These are phyloP conservation scores for Colletotrichum sp. DNA, from an alignment of 2,329 filamentous ascomycete species.

Conservation along the genomic window DNA sequence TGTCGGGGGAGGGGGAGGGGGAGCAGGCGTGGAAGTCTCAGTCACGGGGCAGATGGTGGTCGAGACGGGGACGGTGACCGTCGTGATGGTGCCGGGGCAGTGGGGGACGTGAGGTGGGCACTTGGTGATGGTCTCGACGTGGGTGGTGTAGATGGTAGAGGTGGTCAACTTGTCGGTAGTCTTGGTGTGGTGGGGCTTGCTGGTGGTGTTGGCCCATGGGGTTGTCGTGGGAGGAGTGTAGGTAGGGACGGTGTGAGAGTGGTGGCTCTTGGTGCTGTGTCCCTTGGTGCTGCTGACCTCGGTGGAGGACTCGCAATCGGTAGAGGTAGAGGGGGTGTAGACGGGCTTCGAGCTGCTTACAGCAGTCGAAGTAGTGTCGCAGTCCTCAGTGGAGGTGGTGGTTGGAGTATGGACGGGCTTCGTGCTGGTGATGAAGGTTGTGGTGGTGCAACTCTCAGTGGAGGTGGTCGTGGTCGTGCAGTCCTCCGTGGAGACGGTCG, in stretches of 20 bases:
- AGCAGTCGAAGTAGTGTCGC: neutral
- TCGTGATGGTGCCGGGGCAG: slow-evolving; percentile 36
- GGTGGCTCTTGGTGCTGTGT: neutral
- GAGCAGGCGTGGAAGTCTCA: neutral
- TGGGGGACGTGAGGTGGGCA: slow-evolving; percentile 19
- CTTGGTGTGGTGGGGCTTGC: neutral
- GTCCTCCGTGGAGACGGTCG: neutral
- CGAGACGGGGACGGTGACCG: slow-evolving; percentile 41
- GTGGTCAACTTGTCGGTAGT: slow-evolving; percentile 17
- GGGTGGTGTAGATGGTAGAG: slow-evolving; percentile 23
- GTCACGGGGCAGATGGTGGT: slow-evolving; percentile 40
- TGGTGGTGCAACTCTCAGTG: neutral
- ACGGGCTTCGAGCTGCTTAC: neutral
- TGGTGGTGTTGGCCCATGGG: neutral
- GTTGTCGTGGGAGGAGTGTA: neutral
- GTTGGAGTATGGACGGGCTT: neutral
- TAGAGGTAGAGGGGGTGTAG: neutral
- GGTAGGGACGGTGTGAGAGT: neutral
- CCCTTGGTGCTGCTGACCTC: neutral
- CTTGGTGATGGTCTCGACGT: slow-evolving; percentile 17
- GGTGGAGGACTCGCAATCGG: neutral
- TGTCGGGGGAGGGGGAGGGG: slow-evolving; percentile 13
- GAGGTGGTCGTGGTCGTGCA: neutral
- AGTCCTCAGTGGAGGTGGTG: neutral
- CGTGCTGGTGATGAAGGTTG: neutral